Conservation (phyloP, 2,329 filamentous ascomycete genomes). For the Colletotrichum trifolii region DNA sequence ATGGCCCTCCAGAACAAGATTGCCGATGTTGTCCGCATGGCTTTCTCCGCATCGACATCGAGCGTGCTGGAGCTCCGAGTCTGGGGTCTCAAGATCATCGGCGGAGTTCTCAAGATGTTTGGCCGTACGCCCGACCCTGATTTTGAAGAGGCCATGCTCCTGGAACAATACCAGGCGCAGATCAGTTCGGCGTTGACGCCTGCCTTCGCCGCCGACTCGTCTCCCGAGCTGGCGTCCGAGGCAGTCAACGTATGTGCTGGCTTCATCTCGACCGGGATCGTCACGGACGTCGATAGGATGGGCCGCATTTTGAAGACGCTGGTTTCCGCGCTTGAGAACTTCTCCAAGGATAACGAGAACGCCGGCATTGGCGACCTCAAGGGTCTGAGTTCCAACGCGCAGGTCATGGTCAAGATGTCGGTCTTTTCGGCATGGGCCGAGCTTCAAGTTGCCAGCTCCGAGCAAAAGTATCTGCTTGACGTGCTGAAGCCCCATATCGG, state of each 20-base stretch:
- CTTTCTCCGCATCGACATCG: constrained; percentile 96
- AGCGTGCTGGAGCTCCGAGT: constrained; percentile 90
- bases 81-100: constrained; percentile 92
- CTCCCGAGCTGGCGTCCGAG: constrained; percentile 93
- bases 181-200: constrained; percentile 97
- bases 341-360: constrained; percentile 82
- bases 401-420: constrained; percentile 98
- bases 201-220: constrained; percentile 95
- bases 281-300: constrained; percentile 98
- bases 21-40: constrained; percentile 94
- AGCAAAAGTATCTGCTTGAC: constrained; percentile 88
- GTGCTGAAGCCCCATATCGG: constrained; percentile 92
- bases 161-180: constrained; percentile 98
- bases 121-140: constrained; percentile 95
- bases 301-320: constrained; percentile 95
- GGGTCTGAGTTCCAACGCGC: constrained; percentile 92
- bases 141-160: constrained; percentile 94
- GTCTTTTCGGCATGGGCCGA: constrained; percentile 98
- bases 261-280: constrained; percentile 96
- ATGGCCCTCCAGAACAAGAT: constrained; percentile 83
- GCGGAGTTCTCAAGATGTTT: constrained; percentile 94
- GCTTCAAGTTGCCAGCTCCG: constrained; percentile 91
- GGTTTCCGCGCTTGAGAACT: constrained; percentile 90
- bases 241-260: constrained; percentile 98
- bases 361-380: constrained; percentile 93